Base-by-base conservation (phyloP, 1,139 yeast genomes). In the Candida gigantensis region DNA sequence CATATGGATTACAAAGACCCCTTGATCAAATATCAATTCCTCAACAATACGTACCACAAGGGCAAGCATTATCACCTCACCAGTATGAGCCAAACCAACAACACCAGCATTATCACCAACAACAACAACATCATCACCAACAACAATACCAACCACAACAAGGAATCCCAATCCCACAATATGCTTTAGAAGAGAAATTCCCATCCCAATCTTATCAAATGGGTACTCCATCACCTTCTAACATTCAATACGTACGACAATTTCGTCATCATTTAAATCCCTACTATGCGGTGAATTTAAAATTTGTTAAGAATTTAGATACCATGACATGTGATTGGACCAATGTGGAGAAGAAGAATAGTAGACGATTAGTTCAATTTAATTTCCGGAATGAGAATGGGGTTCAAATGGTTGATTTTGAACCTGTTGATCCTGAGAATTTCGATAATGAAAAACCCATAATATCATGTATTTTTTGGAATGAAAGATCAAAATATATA, bases 381-480 rank as follows among this genome's bases (percentile, higher is more conserved):
- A 46, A 55, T 7, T 68, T 52, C 51, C 33, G 40, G 8, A 31
- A 33, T 19, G 60, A 24, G 38, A 52, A 19, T 48, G 54, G 19
- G 40, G 50, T 14, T 44, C 63, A 25, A 57, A 55, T 18, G 53
- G 55, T 65, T 11, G 53, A 52, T 13, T 59, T 63, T 31, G 43
- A 48, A 6, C 51, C 63, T 6, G 57, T 67, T 2, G 29, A 43
- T 10, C 26, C 42, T 6, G 10, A 23, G 16, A 34, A 14, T 50
- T 56, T 20, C 44, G 50, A 12, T 52, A 61, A 16, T 58, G 52
- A 39, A 46, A 52, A 24, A 51, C 68, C 69, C 16, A 58, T 69
- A 12, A 71, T 82, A 28, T 75, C 82, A 15, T 83, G 89, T 52
- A 79, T 82, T 25, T 72, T 67, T 53, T 80, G 86, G 84, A 60